Evolutionary conservation across 192 early-diverging fungal species (phyloP).

Genomic region (Fimicolochytrium jonesii): DNA sequence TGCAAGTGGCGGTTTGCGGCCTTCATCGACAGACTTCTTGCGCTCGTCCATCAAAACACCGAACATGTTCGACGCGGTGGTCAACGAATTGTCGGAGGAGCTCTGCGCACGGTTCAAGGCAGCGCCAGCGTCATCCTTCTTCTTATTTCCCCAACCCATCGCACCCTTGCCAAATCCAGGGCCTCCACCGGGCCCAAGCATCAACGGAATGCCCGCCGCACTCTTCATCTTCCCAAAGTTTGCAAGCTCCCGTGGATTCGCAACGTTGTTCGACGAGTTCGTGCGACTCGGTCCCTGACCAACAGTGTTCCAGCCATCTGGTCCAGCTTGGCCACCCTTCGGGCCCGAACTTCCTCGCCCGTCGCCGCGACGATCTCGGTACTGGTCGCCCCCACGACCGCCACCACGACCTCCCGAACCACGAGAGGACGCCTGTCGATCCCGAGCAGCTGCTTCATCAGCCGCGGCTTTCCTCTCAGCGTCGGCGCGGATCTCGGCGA

Average conservation of each 20-base stretch:
- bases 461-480: conserved; percentile 58
- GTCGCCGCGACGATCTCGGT: conserved; percentile 46
- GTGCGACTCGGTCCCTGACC: conserved; percentile 51
- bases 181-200: conserved; percentile 52
- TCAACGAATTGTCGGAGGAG: no score
- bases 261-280: conserved; percentile 33
- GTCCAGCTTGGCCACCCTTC: conserved; percentile 42
- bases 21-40: conserved; percentile 33
- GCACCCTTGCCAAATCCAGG: conserved; percentile 35
- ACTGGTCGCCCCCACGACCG: conserved; percentile 33
- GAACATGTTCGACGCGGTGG: conserved; percentile 12
- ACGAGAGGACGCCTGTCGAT: conserved; percentile 58
- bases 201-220: conserved; percentile 41
- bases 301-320: conserved; percentile 62
- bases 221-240: conserved; percentile 71
- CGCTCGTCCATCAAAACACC: conserved; percentile 13
- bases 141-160: conserved; percentile 47
- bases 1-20: conserved; percentile 3
- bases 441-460: conserved; percentile 64
- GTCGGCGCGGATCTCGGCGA: conserved; percentile 87
- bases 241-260: conserved; percentile 66
- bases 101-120: conserved; percentile 37
- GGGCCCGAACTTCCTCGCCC: conserved; percentile 30
- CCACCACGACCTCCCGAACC: conserved; percentile 35
- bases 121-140: conserved; percentile 41